Evolutionary conservation across 148 eudicot species (phyloP).

Genomic region (Dysphania ambrosioides): DNA sequence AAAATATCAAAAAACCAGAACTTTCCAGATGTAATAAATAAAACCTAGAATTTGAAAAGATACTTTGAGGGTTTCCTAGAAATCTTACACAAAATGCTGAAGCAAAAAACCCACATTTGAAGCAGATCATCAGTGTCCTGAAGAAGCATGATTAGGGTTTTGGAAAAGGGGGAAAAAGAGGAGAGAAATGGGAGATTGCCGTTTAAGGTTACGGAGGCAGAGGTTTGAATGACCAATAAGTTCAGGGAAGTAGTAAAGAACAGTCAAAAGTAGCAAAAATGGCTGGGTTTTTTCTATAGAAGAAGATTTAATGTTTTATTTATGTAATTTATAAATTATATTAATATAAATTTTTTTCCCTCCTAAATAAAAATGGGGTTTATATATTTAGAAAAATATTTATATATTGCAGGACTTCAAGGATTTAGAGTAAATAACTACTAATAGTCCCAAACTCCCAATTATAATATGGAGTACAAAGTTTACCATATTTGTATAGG

Average conservation of each 20-base stretch:
- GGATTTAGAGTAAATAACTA: too few relatives aligned
- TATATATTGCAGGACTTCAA: too few relatives aligned
- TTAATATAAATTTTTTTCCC: not conserved
- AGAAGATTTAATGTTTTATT: not conserved
- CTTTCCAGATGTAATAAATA: not conserved
- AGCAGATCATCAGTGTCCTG: constrained; percentile 24
- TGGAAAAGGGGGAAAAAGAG: constrained; percentile 5
- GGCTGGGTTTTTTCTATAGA: constrained; percentile 15
- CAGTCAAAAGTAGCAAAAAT: constrained; percentile 22
- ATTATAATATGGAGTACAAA: too few relatives aligned
- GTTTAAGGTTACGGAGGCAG: constrained; percentile 21
- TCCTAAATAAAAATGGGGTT: not conserved
- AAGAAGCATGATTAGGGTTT: constrained; percentile 29
- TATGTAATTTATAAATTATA: not conserved
- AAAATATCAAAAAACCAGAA: not conserved
- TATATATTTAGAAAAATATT: too few relatives aligned
- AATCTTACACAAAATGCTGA: constrained; percentile 26
- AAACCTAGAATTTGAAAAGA: not conserved
- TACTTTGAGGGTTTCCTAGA: constrained; percentile 4
- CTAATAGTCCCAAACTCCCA: too few relatives aligned
- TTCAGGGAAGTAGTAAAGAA: constrained; percentile 16
- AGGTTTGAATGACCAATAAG: constrained; percentile 25
- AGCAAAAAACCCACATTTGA: constrained; percentile 15
- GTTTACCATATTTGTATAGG: too few relatives aligned
- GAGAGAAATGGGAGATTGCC: constrained; percentile 14